Evolutionary conservation across 2,329 filamentous ascomycete species (phyloP), one percentile per base, ranked within the genome.

Genomic region (Pseudohalonectria lignicola): DNA sequence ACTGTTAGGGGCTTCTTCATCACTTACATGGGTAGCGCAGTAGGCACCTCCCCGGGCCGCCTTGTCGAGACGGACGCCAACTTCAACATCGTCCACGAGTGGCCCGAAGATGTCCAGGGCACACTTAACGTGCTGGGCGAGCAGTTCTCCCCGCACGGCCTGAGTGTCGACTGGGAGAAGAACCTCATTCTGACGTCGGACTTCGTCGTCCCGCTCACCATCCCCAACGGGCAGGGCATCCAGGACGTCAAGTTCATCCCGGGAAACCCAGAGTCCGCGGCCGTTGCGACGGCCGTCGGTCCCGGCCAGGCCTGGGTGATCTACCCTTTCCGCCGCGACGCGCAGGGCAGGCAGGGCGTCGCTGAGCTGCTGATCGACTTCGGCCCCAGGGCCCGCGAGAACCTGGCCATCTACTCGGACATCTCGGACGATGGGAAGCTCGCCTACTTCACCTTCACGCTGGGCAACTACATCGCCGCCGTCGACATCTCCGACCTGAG

Each of bases 211-310:
- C 75, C 75, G 2, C 50, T 76, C n/a, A 67, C 64, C 34, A 74
- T 79, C 49, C 58, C 79, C 28, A 78, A 45, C 63, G 5, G 71
- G 71, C 5, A 71, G 30, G 74, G 74, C 43, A 78, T 79, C 36
- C 74, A 79, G 48, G 74, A 79, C 44, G 69, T 79, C 49, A 79
- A 79, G 53, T 77, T 78, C 56, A 79, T 79, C 43, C 75, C 74
- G 1, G 69, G 70, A 8, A 72, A 79, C 60, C 50, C 59, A 6
- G 74, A 79, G 44, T 61, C 60, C 25, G 74, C 74, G 23, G 74
- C 74, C 10, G 57, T 79, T 18, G 74, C 74, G 8, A 76, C 73
- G 53, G 74, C 76, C 13, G 74, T 79, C 16, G 64, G 68, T 23
- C 64, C 69, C 3, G 74, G 73, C 9, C 65, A 78, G 47, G 70